These are phyloP conservation scores for Sporisorium reilianum DNA, from an alignment of 1,284 basidiomycete genomes.

Conservation along the genomic window DNA sequence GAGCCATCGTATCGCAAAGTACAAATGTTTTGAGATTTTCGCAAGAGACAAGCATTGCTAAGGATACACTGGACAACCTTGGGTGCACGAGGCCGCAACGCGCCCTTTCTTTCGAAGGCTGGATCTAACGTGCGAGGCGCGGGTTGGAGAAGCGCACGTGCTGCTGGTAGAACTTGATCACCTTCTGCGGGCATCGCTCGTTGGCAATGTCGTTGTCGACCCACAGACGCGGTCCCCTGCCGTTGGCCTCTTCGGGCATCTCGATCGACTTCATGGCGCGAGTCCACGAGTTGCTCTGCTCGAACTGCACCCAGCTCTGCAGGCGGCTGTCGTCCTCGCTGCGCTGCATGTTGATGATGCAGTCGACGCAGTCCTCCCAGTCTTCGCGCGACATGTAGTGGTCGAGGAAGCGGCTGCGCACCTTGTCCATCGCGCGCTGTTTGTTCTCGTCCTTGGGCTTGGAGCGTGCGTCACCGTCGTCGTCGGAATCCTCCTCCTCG, in stretches of 20 bases:
- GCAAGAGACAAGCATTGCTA: neutral
- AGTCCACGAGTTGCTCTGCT: slow-evolving; percentile 1
- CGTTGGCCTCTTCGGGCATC: slow-evolving; percentile 1
- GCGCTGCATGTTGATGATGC: slow-evolving; percentile 45
- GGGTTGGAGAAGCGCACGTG: slow-evolving; percentile 47
- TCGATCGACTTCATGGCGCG: slow-evolving; percentile 17
- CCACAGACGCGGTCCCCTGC: slow-evolving; percentile 34
- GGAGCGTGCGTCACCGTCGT: neutral
- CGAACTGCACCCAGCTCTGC: slow-evolving; percentile 40
- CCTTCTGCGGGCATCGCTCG: slow-evolving; percentile 47
- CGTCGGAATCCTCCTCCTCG: too few relatives aligned
- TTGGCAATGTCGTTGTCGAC: slow-evolving; percentile 36
- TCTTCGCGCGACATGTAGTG: slow-evolving; percentile 25
- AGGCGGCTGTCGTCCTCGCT: slow-evolving; percentile 24
- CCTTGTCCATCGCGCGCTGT: slow-evolving; percentile 16
- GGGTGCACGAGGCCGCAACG: too few relatives aligned
- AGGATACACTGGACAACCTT: neutral
- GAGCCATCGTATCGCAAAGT: neutral
- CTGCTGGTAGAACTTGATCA: slow-evolving; percentile 52
- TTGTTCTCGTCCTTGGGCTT: slow-evolving; percentile 1
- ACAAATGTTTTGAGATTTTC: too few relatives aligned
- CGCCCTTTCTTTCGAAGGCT: neutral
- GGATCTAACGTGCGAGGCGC: neutral
- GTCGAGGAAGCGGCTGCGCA: slow-evolving; percentile 21
- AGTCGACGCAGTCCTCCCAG: slow-evolving; percentile 34